Conservation (phyloP, 2,329 filamentous ascomycete genomes). For the Helotiales sp. region DNA sequence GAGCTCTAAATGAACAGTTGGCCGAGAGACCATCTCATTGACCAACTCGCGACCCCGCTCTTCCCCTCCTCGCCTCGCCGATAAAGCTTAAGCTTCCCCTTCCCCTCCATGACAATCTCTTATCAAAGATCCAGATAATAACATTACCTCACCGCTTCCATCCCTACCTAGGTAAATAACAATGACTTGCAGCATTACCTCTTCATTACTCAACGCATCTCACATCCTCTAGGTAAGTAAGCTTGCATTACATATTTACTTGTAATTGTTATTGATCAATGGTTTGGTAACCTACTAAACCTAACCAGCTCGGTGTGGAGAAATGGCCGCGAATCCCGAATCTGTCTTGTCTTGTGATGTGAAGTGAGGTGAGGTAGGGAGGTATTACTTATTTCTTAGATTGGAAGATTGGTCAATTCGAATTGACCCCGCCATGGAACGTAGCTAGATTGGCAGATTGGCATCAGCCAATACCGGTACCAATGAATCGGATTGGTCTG, state of each 20-base stretch:
- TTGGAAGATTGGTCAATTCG: background rate
- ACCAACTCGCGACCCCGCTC: background rate
- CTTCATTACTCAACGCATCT: slow-evolving; percentile 31
- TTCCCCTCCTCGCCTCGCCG: background rate
- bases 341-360: background rate
- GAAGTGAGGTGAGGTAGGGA: background rate
- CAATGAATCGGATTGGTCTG: no score
- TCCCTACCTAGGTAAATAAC: background rate
- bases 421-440: slow-evolving; percentile 16
- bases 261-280: background rate
- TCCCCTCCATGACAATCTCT: slow-evolving; percentile 19
- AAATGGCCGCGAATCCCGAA: background rate
- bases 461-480: background rate
- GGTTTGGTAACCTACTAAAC: background rate
- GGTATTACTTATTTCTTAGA: background rate
- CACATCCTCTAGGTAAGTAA: background rate
- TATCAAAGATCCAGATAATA: slow-evolving; percentile 15
- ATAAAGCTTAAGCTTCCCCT: slow-evolving; percentile 13
- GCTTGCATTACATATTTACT: slow-evolving; percentile 1
- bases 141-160: slow-evolving; percentile 28
- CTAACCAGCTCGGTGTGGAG: background rate
- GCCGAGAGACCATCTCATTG: background rate
- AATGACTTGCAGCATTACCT: slow-evolving; percentile 28
- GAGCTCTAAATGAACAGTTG: background rate
- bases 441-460: slow-evolving; percentile 2